Base-by-base conservation (phyloP, 306 rosid genomes). In the Potentilla sterilis region DNA sequence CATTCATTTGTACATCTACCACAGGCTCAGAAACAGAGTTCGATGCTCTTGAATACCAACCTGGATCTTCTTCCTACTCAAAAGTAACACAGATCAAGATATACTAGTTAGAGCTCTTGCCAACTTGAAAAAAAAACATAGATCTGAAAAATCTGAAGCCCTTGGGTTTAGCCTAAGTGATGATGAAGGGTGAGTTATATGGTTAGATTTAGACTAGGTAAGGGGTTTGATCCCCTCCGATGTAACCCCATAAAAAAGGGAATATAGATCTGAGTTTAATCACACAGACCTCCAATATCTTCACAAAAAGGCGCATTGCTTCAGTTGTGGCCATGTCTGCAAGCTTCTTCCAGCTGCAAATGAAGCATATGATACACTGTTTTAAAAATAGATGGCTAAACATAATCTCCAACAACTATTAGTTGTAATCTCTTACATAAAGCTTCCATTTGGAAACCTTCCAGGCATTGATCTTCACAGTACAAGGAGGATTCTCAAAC, bases 271-370 rank as follows among this genome's bases (percentile, higher is more conserved):
- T 34, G 49, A 51, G 58, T 63, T 43, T 73, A 57, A 55, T 75
- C 49, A 62, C 40, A 19, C 42, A 38, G 47, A 93, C 98, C 98
- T 93, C 98, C 81, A 93, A 91, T 86, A 93, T 91, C 87, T 93
- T 93, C 71, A 93, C 98, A 83, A 93, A 93, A 65, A 93, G 97
- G 38, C 98, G 98, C 97, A 93, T 93, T 70, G 98, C 97, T 88
- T 93, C 98, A 13, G 89, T 80, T 76, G 96, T 68, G 68, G 89
- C 87, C 89, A 88, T 93, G 69, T 89, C 90, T 62, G 94, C 96
- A 84, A 93, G 97, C 86, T 91, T 91, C 78, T 89, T 91, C 98
- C 98, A 93, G 87, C 98, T 93, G 96, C 91, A 87, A 62, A 85
- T 77, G 15, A 49, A 61, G 73, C 3, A 78, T 52, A 86, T 18